Conservation (phyloP, 495 filamentous ascomycete species). For the Tuber magnatum region DNA sequence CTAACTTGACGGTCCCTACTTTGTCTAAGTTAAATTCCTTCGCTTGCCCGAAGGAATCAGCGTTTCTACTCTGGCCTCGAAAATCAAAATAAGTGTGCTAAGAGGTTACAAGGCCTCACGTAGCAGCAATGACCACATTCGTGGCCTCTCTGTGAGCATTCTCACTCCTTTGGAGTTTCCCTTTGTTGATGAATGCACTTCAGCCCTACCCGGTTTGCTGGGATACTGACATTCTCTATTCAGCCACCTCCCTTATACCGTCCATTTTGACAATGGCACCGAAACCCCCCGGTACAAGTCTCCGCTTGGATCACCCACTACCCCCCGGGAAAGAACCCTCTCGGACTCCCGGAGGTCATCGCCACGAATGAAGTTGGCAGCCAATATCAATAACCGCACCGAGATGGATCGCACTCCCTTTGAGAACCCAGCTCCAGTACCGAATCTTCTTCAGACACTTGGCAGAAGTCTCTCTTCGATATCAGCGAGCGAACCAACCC, state of each 20-base stretch:
- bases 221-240: constrained; percentile 4
- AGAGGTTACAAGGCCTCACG: constrained; percentile 12
- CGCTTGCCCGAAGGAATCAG: neutral
- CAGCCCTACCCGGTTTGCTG: constrained; percentile 22
- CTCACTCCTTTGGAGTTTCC: constrained; percentile 5
- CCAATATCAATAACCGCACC: neutral
- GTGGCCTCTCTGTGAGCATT: constrained; percentile 70
- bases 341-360: constrained; percentile 43
- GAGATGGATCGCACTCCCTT: constrained; percentile 9
- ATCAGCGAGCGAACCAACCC: constrained; percentile 44
- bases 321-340: constrained; percentile 33
- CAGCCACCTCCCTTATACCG: constrained; percentile 84
- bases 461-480: constrained; percentile 43
- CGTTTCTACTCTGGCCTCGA: constrained; percentile 14
- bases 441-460: constrained; percentile 40
- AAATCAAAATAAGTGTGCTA: constrained; percentile 22
- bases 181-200: constrained; percentile 9
- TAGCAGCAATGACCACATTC: constrained; percentile 66
- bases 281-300: constrained; percentile 40
- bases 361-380: constrained; percentile 16
- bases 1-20: neutral
- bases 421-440: constrained; percentile 36
- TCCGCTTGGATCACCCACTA: constrained; percentile 28
- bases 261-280: constrained; percentile 57
- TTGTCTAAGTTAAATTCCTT: constrained; percentile 3